A percentile compares a stretch with the other conserved stretches of the same genome.
phyloP scores from a whole-genome alignment of 1,139 yeast species.

The Hemisphaericaspora subhashii region DNA sequence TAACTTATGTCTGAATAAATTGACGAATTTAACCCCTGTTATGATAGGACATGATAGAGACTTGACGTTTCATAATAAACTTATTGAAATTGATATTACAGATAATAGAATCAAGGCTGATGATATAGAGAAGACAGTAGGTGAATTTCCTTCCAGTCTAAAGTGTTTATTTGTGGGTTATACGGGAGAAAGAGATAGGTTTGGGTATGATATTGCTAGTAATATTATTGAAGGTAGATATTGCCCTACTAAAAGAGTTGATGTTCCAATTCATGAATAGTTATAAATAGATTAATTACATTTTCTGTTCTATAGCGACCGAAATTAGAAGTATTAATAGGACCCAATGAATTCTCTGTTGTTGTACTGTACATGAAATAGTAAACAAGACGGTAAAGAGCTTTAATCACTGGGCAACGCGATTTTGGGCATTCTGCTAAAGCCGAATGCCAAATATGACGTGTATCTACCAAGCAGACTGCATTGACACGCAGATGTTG shows the following conservation, averaged over 20 bases:
- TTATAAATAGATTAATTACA: too few relatives aligned
- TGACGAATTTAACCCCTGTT: conserved; percentile 12
- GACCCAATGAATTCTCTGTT: too few relatives aligned
- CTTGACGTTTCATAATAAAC: conserved; percentile 15
- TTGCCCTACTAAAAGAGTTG: conserved; percentile 22
- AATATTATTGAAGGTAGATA: conserved; percentile 16
- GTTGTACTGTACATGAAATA: too few relatives aligned
- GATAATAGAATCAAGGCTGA: conserved; percentile 16
- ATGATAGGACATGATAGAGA: conserved; percentile 17
- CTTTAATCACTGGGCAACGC: too few relatives aligned
- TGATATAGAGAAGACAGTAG: conserved; percentile 6
- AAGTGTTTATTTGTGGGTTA: conserved; percentile 19
- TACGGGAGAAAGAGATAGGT: conserved; percentile 22
- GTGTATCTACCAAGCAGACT: too few relatives aligned
- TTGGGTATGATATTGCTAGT: conserved; percentile 25
- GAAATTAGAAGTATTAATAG: too few relatives aligned
- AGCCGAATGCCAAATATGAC: too few relatives aligned
- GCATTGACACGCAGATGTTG: too few relatives aligned
- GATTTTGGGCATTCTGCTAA: too few relatives aligned
- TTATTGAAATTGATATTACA: conserved; percentile 24
- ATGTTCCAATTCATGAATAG: conserved; percentile 8
- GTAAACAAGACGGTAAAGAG: too few relatives aligned
- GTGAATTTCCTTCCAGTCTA: conserved; percentile 15
- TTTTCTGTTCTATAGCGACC: too few relatives aligned
- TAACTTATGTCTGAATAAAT: conserved; percentile 20